phyloP scores from a whole-genome alignment of 2,329 filamentous ascomycete species.

The Fusarium drepaniforme region DNA sequence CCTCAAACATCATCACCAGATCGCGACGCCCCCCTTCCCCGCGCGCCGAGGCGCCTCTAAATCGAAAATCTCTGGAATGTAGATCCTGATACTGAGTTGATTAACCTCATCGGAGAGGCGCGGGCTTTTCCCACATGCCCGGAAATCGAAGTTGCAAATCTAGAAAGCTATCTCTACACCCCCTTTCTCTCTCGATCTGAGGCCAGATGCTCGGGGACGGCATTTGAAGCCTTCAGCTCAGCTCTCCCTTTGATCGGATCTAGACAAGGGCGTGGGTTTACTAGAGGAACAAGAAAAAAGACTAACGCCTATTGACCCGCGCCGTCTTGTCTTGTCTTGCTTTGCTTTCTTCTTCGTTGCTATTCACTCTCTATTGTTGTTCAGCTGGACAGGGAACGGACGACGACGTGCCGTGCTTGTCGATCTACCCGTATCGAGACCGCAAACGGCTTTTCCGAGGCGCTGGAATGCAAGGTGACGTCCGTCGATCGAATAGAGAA shows the following conservation, averaged over 20 bases:
- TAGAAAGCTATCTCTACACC: not conserved
- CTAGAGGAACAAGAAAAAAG: not conserved
- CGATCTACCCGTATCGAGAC: not conserved
- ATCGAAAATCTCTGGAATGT: not conserved
- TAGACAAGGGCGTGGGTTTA: not conserved
- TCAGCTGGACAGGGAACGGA: not conserved
- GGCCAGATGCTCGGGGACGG: not conserved
- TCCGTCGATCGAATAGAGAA: not conserved
- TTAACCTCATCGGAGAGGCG: not conserved
- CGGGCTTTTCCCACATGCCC: not conserved
- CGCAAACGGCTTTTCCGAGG: conserved; percentile 17
- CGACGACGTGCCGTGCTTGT: not conserved
- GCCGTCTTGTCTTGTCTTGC: not conserved
- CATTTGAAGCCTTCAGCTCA: not conserved
- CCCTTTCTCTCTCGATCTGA: not conserved
- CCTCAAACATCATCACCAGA: not conserved
- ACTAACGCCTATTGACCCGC: not conserved
- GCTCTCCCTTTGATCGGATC: not conserved
- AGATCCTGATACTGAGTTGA: not conserved
- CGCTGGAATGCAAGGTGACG: conserved; percentile 34
- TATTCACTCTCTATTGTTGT: not conserved
- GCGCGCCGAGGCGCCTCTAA: not conserved
- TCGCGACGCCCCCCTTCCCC: not conserved
- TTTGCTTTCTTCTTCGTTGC: not conserved
- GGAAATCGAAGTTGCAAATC: not conserved